These are phyloP conservation scores for Ustilago shanxiensis DNA, from an alignment of 1,284 basidiomycete genomes.

Conservation along the genomic window DNA sequence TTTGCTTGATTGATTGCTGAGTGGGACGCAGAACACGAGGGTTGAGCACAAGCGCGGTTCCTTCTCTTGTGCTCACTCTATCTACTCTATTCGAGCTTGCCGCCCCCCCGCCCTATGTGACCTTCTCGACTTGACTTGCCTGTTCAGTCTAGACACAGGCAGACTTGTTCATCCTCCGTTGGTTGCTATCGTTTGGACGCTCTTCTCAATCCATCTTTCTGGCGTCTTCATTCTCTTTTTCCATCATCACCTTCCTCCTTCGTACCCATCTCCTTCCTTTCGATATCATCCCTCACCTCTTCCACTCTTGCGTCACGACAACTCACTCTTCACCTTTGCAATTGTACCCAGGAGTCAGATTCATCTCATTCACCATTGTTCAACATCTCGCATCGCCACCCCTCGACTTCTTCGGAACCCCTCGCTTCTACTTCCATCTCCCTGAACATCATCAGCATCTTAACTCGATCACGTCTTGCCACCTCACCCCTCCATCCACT, in stretches of 20 bases:
- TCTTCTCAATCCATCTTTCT: background rate
- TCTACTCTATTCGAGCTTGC: background rate
- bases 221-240: background rate
- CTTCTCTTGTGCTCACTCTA: background rate
- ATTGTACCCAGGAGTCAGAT: background rate
- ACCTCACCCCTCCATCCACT: background rate
- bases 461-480: background rate
- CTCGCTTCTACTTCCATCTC: background rate
- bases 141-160: too few species aligned
- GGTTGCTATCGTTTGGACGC: background rate
- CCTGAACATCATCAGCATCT: conserved; percentile 4
- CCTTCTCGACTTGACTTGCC: background rate
- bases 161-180: background rate
- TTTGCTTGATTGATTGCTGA: background rate
- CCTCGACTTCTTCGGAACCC: background rate
- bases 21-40: background rate
- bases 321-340: background rate
- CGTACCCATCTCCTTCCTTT: background rate
- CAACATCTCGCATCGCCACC: background rate
- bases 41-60: background rate
- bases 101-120: background rate
- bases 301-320: background rate
- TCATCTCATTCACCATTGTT: background rate
- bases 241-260: background rate
- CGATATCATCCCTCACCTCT: background rate